Conservation (phyloP, 2,329 filamentous ascomycete genomes). For the Fusarium drepaniforme region DNA sequence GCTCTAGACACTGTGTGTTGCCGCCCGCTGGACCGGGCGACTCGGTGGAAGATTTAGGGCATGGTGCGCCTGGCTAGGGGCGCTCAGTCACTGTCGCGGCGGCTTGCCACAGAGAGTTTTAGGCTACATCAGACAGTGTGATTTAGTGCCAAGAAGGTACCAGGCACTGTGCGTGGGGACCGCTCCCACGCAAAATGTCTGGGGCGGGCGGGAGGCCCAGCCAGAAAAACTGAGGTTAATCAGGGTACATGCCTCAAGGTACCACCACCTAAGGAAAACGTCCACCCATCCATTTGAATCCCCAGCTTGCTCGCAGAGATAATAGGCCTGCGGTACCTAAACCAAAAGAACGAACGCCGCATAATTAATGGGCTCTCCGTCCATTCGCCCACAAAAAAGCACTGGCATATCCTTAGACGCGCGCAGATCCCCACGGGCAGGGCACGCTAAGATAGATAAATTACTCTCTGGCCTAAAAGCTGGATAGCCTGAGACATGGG, state of each 20-base stretch:
- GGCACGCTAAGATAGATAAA: conserved; percentile 37
- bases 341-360: conserved; percentile 12
- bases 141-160: not conserved
- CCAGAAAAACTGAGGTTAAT: conserved; percentile 1
- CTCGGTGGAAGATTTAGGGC: not conserved
- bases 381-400: conserved; percentile 23
- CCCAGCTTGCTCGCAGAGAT: conserved; percentile 21
- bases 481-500: conserved; percentile 19
- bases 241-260: conserved; percentile 3
- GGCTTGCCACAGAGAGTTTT: conserved; percentile 12
- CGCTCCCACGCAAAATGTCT: conserved; percentile 1
- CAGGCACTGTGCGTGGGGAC: conserved; percentile 16
- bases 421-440: conserved; percentile 36
- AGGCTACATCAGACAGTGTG: conserved; percentile 28
- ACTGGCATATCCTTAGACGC: not conserved
- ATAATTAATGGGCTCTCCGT: conserved; percentile 25
- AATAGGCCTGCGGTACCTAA: not conserved
- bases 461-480: conserved; percentile 23
- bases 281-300: conserved; percentile 11
- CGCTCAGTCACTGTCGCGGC: conserved; percentile 8
- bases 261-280: not conserved
- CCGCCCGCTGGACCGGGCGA: not conserved
- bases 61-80: not conserved
- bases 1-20: conserved; percentile 30
- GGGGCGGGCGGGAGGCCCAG: conserved; percentile 10